These are phyloP conservation scores for Claviceps maximensis DNA, from an alignment of 2,329 filamentous ascomycete species.

Conservation along the genomic window DNA sequence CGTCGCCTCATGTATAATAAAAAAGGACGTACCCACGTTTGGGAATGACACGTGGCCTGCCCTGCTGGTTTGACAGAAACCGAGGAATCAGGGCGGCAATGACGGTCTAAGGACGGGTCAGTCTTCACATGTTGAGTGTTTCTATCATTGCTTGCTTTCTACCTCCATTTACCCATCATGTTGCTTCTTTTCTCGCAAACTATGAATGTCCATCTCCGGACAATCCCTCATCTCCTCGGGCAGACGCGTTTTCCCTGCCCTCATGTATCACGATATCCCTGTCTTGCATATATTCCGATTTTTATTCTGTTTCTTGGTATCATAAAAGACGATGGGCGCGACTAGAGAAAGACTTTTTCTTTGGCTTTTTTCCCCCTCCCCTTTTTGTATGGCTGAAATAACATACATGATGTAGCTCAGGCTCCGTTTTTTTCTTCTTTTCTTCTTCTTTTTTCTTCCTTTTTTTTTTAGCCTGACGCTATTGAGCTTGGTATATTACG, in stretches of 20 bases:
- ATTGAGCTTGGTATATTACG: too few relatives aligned
- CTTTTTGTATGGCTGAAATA: background rate
- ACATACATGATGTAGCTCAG: too few relatives aligned
- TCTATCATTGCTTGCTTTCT: too few relatives aligned
- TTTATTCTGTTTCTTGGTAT: background rate
- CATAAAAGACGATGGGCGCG: background rate
- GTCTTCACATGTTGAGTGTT: too few relatives aligned
- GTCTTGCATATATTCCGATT: background rate
- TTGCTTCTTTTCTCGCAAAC: background rate
- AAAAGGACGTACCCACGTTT: too few relatives aligned
- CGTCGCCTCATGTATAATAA: too few relatives aligned
- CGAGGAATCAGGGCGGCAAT: too few relatives aligned
- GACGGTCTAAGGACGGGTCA: too few relatives aligned
- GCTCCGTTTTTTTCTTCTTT: background rate
- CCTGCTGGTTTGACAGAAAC: too few relatives aligned
- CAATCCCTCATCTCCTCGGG: background rate
- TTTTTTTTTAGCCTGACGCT: background rate
- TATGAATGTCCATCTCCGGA: background rate
- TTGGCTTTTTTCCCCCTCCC: too few relatives aligned
- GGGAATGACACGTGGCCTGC: too few relatives aligned
- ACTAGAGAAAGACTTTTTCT: background rate
- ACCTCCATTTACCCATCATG: background rate
- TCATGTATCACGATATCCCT: constrained; percentile 9
- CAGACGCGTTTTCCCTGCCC: background rate
- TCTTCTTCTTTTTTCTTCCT: background rate